Conservation (phyloP, 2,329 filamentous ascomycete species). For the Fusarium duplospermum region DNA sequence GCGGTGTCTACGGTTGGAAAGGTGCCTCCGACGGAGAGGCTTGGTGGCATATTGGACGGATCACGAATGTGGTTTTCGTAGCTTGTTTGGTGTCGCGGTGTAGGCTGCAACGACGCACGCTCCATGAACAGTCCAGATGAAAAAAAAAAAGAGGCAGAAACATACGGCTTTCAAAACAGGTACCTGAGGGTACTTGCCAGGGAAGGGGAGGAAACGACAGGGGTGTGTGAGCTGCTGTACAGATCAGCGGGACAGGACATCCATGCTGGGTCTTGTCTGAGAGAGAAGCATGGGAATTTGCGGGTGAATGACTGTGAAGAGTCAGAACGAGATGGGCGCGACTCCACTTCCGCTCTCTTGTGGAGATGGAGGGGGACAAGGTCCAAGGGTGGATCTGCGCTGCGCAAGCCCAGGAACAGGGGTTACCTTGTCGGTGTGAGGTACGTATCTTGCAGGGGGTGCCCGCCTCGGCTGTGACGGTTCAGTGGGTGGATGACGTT, state of each 20-base stretch:
- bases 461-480: constrained; percentile 36
- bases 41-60: neutral
- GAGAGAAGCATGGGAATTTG: constrained; percentile 29
- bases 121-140: constrained; percentile 14
- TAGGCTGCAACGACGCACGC: neutral
- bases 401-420: constrained; percentile 15
- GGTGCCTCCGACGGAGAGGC: neutral
- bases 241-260: constrained; percentile 34
- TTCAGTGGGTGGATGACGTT: constrained; percentile 34
- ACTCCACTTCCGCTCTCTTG: neutral
- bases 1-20: constrained; percentile 9
- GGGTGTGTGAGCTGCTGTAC: constrained; percentile 19
- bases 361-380: constrained; percentile 23
- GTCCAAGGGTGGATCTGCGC: constrained; percentile 3
- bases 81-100: neutral
- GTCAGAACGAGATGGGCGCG: constrained; percentile 2
- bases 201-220: constrained; percentile 10
- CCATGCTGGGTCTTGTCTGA: constrained; percentile 28
- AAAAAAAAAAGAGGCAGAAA: neutral
- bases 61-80: neutral
- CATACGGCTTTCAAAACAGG: constrained; percentile 13
- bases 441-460: constrained; percentile 14
- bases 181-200: constrained; percentile 30
- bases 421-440: neutral
- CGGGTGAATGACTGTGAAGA: constrained; percentile 26